Evolutionary conservation across 2,329 filamentous ascomycete species (phyloP), one percentile per base, ranked within the genome.

Genomic region (Diaporthe longicolla): DNA sequence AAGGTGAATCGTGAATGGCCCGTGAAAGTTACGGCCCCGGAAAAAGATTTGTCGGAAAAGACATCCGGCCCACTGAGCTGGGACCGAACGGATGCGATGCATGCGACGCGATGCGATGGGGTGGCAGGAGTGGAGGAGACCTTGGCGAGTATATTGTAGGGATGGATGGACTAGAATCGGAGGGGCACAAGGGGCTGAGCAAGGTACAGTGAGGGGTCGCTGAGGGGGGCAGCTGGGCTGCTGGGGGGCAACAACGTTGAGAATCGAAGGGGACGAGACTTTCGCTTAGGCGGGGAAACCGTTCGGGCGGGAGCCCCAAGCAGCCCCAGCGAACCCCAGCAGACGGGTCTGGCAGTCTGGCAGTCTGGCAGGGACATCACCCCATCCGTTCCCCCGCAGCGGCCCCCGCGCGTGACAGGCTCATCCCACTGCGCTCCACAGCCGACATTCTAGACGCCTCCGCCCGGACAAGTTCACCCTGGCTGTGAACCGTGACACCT

Each of bases 341-440:
- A 8, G 29, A 63, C 59, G 37, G 58, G 58, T 40, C 26, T 58
- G 55, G 21, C 37, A 26, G 57, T n/a, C n/a, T n/a, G n/a, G n/a
- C n/a, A 35, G 57, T 13, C 55, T 58, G 37, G 15, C 58, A 43
- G 37, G 37, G 59, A 54, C 43, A 66, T 74, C 73, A 74, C 73
- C 73, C 73, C 69, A 65, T 54, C 70, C 52, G 32, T 52, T 54
- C 58, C 70, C 70, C 70, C 70, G 73, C 73, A 74, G n/a, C 54
- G 48, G 63, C 48, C 63, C 73, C 63, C 63, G 63, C 63, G 63
- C 63, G 63, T 68, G 63, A 68, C 70, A 72, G 70, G 71, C 66
- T 75, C 74, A 75, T 75, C 71, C 71, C 66, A 73, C 71, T 40
- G 73, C 35, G 70, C 54, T 65, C 74, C 74, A 75, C 66, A 70